Evolutionary conservation across 768 basidiomycete species (phyloP).

Genomic region (Hemileccinum rubropunctum): DNA sequence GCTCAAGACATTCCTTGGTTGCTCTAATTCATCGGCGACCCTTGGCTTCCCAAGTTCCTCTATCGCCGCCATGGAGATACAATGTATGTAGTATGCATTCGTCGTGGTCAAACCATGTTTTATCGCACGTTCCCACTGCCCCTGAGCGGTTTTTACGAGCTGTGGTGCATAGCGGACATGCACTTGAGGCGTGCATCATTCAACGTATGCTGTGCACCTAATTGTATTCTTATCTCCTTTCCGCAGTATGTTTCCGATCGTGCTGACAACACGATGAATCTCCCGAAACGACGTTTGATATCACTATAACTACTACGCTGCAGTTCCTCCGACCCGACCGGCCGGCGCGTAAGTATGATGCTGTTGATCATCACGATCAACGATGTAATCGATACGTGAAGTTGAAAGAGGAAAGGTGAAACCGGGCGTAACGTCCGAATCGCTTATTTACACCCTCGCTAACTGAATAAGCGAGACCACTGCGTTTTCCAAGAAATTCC

Average conservation of each 20-base stretch:
- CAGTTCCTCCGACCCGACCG: conserved; percentile 11
- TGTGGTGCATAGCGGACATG: conserved; percentile 23
- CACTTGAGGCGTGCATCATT: conserved; percentile 27
- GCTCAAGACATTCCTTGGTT: conserved; percentile 8
- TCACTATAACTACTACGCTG: not conserved
- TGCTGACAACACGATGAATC: conserved; percentile 8
- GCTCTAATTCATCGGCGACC: conserved; percentile 21
- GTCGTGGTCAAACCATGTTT: conserved; percentile 5
- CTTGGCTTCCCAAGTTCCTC: conserved; percentile 14
- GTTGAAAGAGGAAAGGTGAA: conserved; percentile 3
- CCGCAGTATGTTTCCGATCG: conserved; percentile 15
- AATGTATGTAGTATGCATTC: conserved; percentile 2
- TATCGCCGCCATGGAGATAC: conserved; percentile 28
- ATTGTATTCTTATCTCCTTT: conserved; percentile 26
- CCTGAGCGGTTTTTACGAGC: conserved; percentile 22
- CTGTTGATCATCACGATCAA: conserved; percentile 21
- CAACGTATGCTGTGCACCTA: conserved; percentile 17
- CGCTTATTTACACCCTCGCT: conserved; percentile 2
- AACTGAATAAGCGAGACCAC: conserved; percentile 10
- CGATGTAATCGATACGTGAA: conserved; percentile 4
- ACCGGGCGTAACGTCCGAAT: conserved; percentile 13
- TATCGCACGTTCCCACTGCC: conserved; percentile 22
- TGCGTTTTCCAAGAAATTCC: not conserved
- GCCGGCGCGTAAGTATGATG: conserved; percentile 7
- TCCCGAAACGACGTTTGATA: conserved; percentile 16